A percentile compares a stretch with the other conserved stretches of the same genome.
Conservation (phyloP, 2,329 filamentous ascomycete genomes). For the Penicillium decumbens region DNA sequence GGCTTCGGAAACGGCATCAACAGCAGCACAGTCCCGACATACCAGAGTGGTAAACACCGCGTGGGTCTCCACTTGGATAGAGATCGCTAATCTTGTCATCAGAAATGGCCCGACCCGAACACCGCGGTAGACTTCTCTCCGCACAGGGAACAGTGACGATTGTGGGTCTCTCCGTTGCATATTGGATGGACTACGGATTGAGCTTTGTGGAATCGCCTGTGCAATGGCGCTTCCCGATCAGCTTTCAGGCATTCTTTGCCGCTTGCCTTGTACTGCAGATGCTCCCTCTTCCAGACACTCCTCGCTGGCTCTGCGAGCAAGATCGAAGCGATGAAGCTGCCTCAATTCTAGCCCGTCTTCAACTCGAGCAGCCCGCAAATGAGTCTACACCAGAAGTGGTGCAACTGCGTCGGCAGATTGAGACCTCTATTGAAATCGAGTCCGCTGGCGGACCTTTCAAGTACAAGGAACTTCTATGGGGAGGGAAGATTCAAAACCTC, state of each 20-base stretch:
- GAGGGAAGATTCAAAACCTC: conserved; percentile 31
- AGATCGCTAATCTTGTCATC: not conserved
- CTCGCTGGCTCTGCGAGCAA: conserved; percentile 35
- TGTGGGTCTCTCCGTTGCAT: conserved; percentile 47
- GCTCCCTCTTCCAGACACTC: conserved; percentile 38
- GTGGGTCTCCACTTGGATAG: not conserved
- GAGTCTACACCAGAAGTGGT: conserved; percentile 17
- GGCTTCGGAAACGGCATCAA: conserved; percentile 36
- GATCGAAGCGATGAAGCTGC: conserved; percentile 30
- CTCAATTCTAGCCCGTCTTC: conserved; percentile 26
- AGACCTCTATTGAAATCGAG: conserved; percentile 37
- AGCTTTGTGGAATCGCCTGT: conserved; percentile 29
- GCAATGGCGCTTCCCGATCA: conserved; percentile 45
- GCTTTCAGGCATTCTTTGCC: conserved; percentile 41
- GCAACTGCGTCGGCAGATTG: conserved; percentile 21
- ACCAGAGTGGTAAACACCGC: conserved; percentile 15
- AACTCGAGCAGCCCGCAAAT: conserved; percentile 18
- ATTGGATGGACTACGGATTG: conserved; percentile 45
- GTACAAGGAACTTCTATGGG: conserved; percentile 35
- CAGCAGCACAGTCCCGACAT: conserved; percentile 21
- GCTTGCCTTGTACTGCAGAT: conserved; percentile 35
- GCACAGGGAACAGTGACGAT: conserved; percentile 37
- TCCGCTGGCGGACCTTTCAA: conserved; percentile 32
- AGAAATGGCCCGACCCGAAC: conserved; percentile 19
- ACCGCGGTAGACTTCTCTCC: conserved; percentile 18